These are phyloP conservation scores for Aspergillus bertholletiae DNA, from an alignment of 495 filamentous ascomycete species.

Conservation along the genomic window DNA sequence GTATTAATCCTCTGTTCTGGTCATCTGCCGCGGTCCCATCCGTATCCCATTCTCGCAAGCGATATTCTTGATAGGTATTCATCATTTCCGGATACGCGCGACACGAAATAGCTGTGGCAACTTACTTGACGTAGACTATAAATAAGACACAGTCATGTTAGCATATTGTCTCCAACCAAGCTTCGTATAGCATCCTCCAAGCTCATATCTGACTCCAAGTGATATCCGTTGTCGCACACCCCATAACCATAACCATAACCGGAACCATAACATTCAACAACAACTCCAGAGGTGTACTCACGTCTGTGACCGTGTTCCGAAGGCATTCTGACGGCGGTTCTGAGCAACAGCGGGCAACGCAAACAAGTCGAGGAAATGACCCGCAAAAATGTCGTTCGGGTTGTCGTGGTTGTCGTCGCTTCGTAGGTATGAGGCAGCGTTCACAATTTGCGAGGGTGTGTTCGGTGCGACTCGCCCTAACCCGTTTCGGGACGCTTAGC, in stretches of 20 bases:
- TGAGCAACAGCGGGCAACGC: constrained; percentile 45
- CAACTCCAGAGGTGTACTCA: constrained; percentile 47
- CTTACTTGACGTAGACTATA: constrained; percentile 93
- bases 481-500: constrained; percentile 37
- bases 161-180: constrained; percentile 21
- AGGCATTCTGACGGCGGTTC: constrained; percentile 67
- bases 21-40: constrained; percentile 15
- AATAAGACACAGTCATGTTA: constrained; percentile 31
- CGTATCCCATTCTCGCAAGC: constrained; percentile 5
- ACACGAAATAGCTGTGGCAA: constrained; percentile 29
- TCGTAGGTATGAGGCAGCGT: constrained; percentile 36
- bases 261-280: constrained; percentile 14
- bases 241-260: constrained; percentile 2
- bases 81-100: constrained; percentile 20
- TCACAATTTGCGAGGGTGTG: constrained; percentile 41
- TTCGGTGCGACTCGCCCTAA: constrained; percentile 37
- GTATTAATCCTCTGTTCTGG: constrained; percentile 32
- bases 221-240: constrained; percentile 4
- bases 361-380: constrained; percentile 47
- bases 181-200: constrained; percentile 6
- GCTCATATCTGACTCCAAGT: neutral
- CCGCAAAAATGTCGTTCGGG: constrained; percentile 47
- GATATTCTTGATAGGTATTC: constrained; percentile 4
- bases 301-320: constrained; percentile 79
- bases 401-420: constrained; percentile 51